Percentiles rank a stretch among this genome's conserved stretches.
Evolutionary conservation across 73 alveolate genomes (phyloP).

Genomic region (Durusdinium trenchii): DNA sequence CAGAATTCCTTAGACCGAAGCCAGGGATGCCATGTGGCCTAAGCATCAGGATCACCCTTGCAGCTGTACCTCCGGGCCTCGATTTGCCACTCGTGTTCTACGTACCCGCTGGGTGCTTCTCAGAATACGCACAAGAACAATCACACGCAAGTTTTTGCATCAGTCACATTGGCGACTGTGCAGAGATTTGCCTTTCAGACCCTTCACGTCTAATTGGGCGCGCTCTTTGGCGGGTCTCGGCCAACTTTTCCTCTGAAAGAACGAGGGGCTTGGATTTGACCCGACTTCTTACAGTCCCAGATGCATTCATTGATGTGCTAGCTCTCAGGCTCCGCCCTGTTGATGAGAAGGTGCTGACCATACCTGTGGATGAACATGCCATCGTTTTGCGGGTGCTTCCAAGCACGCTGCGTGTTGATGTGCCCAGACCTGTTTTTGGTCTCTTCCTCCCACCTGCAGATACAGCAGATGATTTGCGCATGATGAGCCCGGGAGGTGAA

Average conservation of each 20-base stretch:
- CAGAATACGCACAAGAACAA: background rate
- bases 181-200: slow-evolving; percentile 41
- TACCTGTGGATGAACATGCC: slow-evolving; percentile 66
- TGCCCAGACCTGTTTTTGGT: slow-evolving; percentile 75
- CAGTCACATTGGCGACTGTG: slow-evolving; percentile 58
- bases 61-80: slow-evolving; percentile 42
- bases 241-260: background rate
- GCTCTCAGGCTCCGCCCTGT: slow-evolving; percentile 50
- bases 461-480: slow-evolving; percentile 1
- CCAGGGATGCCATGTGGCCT: slow-evolving; percentile 73
- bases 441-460: slow-evolving; percentile 20
- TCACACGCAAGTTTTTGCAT: slow-evolving; percentile 40
- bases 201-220: slow-evolving; percentile 66
- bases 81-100: slow-evolving; percentile 44
- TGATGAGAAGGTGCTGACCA: slow-evolving; percentile 69
- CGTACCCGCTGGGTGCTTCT: slow-evolving; percentile 78
- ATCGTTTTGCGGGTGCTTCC: slow-evolving; percentile 34
- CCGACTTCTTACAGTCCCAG: background rate
- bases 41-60: slow-evolving; percentile 44
- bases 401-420: slow-evolving; percentile 10
- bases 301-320: slow-evolving; percentile 11
- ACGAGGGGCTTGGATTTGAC: background rate
- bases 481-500: slow-evolving; percentile 3
- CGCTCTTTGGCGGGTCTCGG: slow-evolving; percentile 42
- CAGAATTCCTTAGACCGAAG: slow-evolving; percentile 42